Evolutionary conservation across 495 filamentous ascomycete species (phyloP).

Genomic region (Penicillium robsamsonii): DNA sequence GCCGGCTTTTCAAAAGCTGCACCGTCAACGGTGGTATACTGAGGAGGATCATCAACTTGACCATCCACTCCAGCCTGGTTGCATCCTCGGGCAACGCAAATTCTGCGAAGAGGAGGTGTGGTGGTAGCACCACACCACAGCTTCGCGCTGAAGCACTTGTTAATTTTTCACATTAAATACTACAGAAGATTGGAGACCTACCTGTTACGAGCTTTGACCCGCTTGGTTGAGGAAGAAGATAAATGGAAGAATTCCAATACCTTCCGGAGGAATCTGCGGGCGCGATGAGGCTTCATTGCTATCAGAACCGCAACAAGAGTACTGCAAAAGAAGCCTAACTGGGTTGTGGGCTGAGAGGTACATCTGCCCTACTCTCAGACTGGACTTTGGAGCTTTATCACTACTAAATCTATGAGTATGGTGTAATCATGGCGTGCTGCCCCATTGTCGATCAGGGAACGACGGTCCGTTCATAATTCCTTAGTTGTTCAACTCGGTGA

Average conservation of each 20-base stretch:
- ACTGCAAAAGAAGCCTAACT: background rate
- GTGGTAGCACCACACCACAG: slow-evolving; percentile 1
- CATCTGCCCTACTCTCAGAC: background rate
- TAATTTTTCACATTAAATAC: background rate
- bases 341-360: background rate
- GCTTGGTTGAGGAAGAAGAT: background rate
- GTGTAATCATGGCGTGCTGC: slow-evolving; percentile 5
- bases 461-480: background rate
- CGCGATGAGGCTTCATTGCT: slow-evolving; percentile 1
- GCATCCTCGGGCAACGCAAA: background rate
- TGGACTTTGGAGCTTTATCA: background rate
- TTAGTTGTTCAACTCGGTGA: background rate
- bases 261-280: background rate
- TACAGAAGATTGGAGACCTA: background rate
- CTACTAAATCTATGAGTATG: background rate
- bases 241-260: slow-evolving; percentile 6
- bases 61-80: too few species aligned
- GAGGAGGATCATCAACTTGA: background rate
- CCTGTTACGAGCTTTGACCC: background rate
- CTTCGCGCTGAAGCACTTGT: background rate
- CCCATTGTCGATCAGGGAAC: background rate
- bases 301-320: background rate
- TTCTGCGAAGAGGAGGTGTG: background rate
- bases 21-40: background rate
- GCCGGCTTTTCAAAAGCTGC: background rate